Evolutionary conservation across 306 rosid species (phyloP), one percentile per base, ranked within the genome.

Genomic region (Glycine soja): DNA sequence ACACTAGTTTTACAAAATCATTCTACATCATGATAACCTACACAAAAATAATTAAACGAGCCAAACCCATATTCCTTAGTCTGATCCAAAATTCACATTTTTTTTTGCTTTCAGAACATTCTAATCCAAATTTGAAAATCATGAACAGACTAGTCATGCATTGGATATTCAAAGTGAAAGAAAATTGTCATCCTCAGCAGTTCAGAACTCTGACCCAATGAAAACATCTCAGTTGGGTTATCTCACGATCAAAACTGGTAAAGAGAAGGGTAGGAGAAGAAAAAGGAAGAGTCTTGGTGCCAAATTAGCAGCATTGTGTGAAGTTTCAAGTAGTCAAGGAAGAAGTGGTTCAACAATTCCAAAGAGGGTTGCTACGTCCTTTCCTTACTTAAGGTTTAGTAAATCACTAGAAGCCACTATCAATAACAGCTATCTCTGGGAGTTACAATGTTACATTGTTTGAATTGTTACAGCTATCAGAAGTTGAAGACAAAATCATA

Each of bases 271-370:
- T n/a, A 89, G 90, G 80, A 87, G 92, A 79, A 90, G 78, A 88
- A 95, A 86, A 89, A 91, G 89, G 77, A 95, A 88, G 85, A 85
- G 87, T 80, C 85, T 80, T 0, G 86, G 88, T 64, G 79, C 89
- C 40, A 95, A 89, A 64, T 45, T 91, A 56, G 54, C 84, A 6
- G 84, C 90, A 47, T 70, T 91, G 40, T 86, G 88, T 48, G 99
- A 95, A 88, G 97, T 89, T 87, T 91, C 99, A 19, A 95, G 99
- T 59, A 95, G 99, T 77, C 97, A 93, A n/a, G n/a, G n/a, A n/a
- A n/a, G n/a, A 62, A 95, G 99, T 83, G 99, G 97, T 85, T n/a
- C n/a, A n/a, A n/a, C n/a, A n/a, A n/a, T n/a, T n/a, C n/a, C n/a
- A n/a, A n/a, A n/a, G n/a, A n/a, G n/a, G n/a, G n/a, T n/a, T n/a